These are phyloP conservation scores for Oxyria digyna DNA, from an alignment of 148 eudicot genomes.

Conservation along the genomic window DNA sequence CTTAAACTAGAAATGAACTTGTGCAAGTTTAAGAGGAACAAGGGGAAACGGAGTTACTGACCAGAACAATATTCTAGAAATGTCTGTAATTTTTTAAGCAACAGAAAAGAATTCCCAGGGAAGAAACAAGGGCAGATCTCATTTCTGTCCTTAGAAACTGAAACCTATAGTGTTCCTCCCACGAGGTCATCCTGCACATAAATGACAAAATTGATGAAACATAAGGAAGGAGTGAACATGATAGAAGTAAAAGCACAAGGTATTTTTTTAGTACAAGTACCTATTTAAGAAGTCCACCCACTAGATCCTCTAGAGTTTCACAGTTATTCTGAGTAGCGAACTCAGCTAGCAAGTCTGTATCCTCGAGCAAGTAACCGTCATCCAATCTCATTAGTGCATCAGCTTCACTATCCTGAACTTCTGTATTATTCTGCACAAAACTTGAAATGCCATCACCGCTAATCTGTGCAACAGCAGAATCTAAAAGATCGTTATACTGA, in stretches of 20 bases:
- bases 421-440: constrained; percentile 18
- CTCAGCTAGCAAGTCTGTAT: constrained; percentile 26
- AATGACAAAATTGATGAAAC: background rate
- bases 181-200: background rate
- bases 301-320: constrained; percentile 59
- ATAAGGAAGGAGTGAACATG: background rate
- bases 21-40: background rate
- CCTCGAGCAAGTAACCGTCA: constrained; percentile 34
- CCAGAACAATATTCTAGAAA: background rate
- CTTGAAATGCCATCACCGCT: background rate
- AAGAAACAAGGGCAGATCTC: background rate
- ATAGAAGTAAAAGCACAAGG: background rate
- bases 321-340: constrained; percentile 28
- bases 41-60: background rate
- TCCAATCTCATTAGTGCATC: constrained; percentile 14
- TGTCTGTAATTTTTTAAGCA: background rate
- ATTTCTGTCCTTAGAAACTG: background rate
- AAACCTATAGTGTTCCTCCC: background rate
- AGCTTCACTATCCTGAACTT: constrained; percentile 18
- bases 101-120: background rate
- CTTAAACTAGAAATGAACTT: background rate
- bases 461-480: background rate
- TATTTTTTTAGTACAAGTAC: constrained; percentile 20
- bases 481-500: constrained; percentile 18
- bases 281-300: constrained; percentile 49